Conservation (phyloP, 202 grass and related monocot genomes). For the Setaria viridis region DNA sequence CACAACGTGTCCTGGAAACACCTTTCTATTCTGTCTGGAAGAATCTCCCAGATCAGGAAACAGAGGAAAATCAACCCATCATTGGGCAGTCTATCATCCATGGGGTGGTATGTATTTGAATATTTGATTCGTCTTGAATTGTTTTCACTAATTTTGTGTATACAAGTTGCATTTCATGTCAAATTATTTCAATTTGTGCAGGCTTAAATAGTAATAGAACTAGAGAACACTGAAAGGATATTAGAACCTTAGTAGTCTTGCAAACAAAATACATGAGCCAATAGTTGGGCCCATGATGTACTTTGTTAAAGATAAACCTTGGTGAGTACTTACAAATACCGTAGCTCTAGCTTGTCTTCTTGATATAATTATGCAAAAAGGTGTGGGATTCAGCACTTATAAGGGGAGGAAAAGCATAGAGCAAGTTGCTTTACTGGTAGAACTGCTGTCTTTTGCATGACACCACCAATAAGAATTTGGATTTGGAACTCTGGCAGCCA, state of each 20-base stretch:
- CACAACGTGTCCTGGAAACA: constrained; percentile 78
- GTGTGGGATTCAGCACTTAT: not conserved
- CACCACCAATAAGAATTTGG: not conserved
- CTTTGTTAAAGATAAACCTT: not conserved
- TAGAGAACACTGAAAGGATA: not conserved
- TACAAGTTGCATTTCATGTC: not conserved
- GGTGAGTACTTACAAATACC: too few relatives aligned
- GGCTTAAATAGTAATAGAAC: not conserved
- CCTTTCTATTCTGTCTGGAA: constrained; percentile 72
- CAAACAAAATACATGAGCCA: not conserved
- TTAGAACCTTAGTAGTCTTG: not conserved
- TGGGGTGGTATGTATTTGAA: constrained; percentile 64
- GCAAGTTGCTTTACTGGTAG: not conserved
- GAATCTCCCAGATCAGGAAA: constrained; percentile 78
- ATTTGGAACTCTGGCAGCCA: constrained; percentile 30
- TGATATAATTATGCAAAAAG: not conserved
- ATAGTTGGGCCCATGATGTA: not conserved
- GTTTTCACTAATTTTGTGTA: not conserved
- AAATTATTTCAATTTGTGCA: not conserved
- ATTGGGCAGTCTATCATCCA: constrained; percentile 82
- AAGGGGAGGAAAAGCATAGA: not conserved
- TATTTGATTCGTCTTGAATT: constrained; percentile 35
- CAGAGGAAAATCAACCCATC: constrained; percentile 73
- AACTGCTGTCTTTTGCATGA: constrained; percentile 21
- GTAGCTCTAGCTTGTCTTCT: not conserved